A percentile compares a stretch with the other conserved stretches of the same genome.
These are phyloP conservation scores for Gymnopilus dilepis DNA, from an alignment of 768 basidiomycete species.

Conservation along the genomic window DNA sequence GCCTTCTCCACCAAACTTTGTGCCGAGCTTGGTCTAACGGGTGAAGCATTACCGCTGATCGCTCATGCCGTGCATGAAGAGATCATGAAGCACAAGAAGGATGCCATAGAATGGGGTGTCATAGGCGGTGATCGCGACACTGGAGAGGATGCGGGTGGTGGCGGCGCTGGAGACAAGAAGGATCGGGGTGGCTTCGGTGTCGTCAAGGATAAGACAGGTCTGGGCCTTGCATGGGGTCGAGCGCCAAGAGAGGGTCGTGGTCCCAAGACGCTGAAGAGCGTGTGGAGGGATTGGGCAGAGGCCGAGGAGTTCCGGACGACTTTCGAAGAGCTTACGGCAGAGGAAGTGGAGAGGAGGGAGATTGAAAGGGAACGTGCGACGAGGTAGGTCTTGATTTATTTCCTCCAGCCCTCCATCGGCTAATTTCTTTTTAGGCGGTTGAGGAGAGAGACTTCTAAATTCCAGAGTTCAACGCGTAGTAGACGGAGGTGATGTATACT, in stretches of 20 bases:
- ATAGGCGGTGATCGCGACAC: conserved; percentile 59
- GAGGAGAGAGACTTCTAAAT: conserved; percentile 47
- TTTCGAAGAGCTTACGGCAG: conserved; percentile 84
- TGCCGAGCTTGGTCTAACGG: conserved; percentile 83
- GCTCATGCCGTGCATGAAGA: conserved; percentile 96
- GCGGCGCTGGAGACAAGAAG: conserved; percentile 36
- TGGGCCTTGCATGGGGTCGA: conserved; percentile 78
- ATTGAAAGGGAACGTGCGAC: conserved; percentile 86
- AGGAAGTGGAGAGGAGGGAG: conserved; percentile 92
- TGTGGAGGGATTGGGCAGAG: conserved; percentile 96
- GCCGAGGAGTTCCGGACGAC: conserved; percentile 88
- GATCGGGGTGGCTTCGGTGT: conserved; percentile 59
- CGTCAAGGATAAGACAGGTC: conserved; percentile 82
- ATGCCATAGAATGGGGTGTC: conserved; percentile 93
- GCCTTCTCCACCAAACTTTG: conserved; percentile 81
- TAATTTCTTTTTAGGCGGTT: conserved; percentile 32
- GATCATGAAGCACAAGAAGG: conserved; percentile 92
- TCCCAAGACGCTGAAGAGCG: conserved; percentile 80
- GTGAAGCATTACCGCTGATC: conserved; percentile 88
- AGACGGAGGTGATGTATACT: conserved; percentile 37
- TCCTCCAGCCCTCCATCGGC: neutral
- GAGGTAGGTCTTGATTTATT: conserved; percentile 43
- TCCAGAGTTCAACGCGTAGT: conserved; percentile 45
- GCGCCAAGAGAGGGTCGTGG: conserved; percentile 81
- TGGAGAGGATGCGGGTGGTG: conserved; percentile 30